Evolutionary conservation across 2,329 filamentous ascomycete species (phyloP).

Genomic region (Lecanicillium sp.): DNA sequence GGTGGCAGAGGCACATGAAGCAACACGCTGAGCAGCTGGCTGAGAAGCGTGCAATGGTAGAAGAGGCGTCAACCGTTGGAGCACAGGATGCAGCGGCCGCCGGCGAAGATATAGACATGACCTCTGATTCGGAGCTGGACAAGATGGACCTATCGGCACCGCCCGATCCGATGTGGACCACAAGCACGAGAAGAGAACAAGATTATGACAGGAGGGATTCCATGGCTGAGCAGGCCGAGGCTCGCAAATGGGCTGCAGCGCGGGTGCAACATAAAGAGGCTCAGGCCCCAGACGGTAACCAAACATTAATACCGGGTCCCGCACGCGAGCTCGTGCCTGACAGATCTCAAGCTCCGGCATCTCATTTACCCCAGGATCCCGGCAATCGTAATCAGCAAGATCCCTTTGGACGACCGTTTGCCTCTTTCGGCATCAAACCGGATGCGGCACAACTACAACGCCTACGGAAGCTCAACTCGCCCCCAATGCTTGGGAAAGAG

Average conservation of each 20-base stretch:
- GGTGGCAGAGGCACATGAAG: conserved; percentile 76
- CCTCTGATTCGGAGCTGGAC: conserved; percentile 33
- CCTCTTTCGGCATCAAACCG: conserved; percentile 26
- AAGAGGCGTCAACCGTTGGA: conserved; percentile 8
- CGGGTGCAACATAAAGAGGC: conserved; percentile 5
- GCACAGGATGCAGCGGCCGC: conserved; percentile 4
- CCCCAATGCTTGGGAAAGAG: conserved; percentile 82
- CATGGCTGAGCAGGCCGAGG: conserved; percentile 13
- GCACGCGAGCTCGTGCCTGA: conserved; percentile 3
- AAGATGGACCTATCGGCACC: conserved; percentile 31
- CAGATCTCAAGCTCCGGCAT: conserved; percentile 7
- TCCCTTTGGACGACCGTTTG: conserved; percentile 37
- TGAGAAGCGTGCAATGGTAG: conserved; percentile 19
- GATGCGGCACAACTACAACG: conserved; percentile 33
- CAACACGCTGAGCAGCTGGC: conserved; percentile 62
- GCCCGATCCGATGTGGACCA: conserved; percentile 34
- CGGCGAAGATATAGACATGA: conserved; percentile 19
- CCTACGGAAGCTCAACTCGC: conserved; percentile 49
- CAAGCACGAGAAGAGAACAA: conserved; percentile 21
- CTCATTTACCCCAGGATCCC: conserved; percentile 19
- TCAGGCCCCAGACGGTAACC: conserved; percentile 1
- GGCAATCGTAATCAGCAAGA: conserved; percentile 28
- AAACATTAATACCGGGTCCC: conserved; percentile 8
- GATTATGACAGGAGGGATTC: conserved; percentile 20
- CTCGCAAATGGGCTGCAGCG: conserved; percentile 17